Base-by-base conservation (phyloP, 1,284 basidiomycete species). In the Cystobasidium slooffiae region DNA sequence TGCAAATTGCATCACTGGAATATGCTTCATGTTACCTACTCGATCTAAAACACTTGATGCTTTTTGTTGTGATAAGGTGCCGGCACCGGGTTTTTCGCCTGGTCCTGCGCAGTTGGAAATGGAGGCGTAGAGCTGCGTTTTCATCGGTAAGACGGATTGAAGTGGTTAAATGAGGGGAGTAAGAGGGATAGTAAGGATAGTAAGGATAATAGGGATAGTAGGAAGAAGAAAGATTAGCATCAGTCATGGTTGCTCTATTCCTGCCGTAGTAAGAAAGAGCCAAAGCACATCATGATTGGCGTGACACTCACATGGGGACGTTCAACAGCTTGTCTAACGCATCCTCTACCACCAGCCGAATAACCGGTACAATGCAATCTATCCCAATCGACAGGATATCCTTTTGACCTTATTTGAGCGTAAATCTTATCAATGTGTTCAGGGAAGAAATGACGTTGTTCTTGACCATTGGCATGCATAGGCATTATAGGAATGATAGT, bases 401-500 rank as follows among this genome's bases (percentile, higher is more conserved):
- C 55, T 49, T 75, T 75, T 16, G 20, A 37, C 20, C 58, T 64
- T 47, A 75, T 55, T 20, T 64, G 52, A n/a, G 64, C 55, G 41
- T 72, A 59, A 8, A 75, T 41, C 9, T 53, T 47, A 44, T 67
- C 47, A 20, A 75, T 22, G n/a, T 75, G 55, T 18, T 75, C 63
- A 37, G 75, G 75, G 24, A 46, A 66, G 47, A 53, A 75, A 58
- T 75, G 75, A 9, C 75, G 52, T 37, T 63, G 43, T 56, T 65
- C 75, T 47, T 69, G 56, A 39, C 70, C 73, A 20, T 46, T 51
- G 7, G 14, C 58, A 24, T 20, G 14, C 22, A 44, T 37, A n/a
- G 75, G 75, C 39, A 68, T 47, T 55, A 75, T 75, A 7, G 75
- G 75, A 53, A 72, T 65, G 51, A 75, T 53, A 24, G 69, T 72